Percentiles rank a stretch among this genome's conserved stretches.
Evolutionary conservation across 495 filamentous ascomycete species (phyloP).

Genomic region (Oleoguttula mirabilis): DNA sequence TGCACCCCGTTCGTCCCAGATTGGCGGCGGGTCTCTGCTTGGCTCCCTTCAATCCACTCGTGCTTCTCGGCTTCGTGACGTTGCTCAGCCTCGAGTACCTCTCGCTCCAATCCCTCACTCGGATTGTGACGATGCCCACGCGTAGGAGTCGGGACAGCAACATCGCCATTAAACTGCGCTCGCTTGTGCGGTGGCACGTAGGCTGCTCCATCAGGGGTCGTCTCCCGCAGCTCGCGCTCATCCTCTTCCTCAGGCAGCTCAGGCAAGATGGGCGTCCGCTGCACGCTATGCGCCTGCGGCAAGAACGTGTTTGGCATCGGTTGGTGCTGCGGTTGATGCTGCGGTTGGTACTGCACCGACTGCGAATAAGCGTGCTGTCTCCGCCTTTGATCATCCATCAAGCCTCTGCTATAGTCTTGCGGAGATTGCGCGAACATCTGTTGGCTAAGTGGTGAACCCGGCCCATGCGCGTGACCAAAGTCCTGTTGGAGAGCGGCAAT

Average conservation of each 20-base stretch:
- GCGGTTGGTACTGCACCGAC: conserved; percentile 22
- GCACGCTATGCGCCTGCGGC: conserved; percentile 45
- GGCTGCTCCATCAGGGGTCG: conserved; percentile 13
- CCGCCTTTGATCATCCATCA: conserved; percentile 8
- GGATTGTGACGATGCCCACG: conserved; percentile 53
- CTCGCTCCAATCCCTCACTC: conserved; percentile 65
- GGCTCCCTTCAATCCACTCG: conserved; percentile 7
- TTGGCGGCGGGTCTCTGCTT: neutral
- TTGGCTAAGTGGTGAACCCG: conserved; percentile 19
- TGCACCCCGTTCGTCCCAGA: neutral
- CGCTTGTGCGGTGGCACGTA: conserved; percentile 23
- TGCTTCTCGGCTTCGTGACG: conserved; percentile 36
- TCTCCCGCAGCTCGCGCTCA: conserved; percentile 29
- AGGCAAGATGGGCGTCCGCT: conserved; percentile 40
- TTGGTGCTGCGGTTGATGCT: conserved; percentile 10
- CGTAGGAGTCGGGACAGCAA: conserved; percentile 50
- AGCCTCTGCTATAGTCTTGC: conserved; percentile 8
- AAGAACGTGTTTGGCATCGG: conserved; percentile 15
- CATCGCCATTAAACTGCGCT: conserved; percentile 38
- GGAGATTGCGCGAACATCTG: conserved; percentile 13
- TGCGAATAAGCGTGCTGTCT: conserved; percentile 26
- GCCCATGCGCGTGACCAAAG: neutral
- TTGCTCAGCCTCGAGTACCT: conserved; percentile 77
- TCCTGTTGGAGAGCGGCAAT: conserved; percentile 6
- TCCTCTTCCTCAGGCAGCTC: conserved; percentile 44